Evolutionary conservation across 768 basidiomycete species (phyloP).

Genomic region (Russula lepida): DNA sequence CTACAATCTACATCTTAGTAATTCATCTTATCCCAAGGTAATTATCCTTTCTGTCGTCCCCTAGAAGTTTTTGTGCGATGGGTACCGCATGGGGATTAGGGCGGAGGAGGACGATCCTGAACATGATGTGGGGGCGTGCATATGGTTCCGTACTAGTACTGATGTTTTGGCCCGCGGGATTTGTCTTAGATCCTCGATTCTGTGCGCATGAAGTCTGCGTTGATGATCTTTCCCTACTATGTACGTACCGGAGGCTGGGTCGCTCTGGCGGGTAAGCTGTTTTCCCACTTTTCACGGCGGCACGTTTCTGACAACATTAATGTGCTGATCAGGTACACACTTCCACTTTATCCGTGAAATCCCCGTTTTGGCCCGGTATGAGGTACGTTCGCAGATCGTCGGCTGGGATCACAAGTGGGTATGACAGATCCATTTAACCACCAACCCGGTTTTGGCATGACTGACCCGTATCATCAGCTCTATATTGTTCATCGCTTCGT

Average conservation of each 20-base stretch:
- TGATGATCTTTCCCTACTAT: constrained; percentile 48
- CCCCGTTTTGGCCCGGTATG: constrained; percentile 50
- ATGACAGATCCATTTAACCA: too few relatives aligned
- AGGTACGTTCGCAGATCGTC: constrained; percentile 48
- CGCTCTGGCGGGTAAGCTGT: constrained; percentile 39
- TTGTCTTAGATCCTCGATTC: constrained; percentile 27
- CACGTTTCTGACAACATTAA: background rate
- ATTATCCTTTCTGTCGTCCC: background rate
- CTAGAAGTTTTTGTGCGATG: background rate
- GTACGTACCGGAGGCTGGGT: constrained; percentile 54
- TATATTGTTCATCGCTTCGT: constrained; percentile 59
- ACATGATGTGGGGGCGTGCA: background rate
- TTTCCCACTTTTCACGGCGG: too few relatives aligned
- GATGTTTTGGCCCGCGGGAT: background rate
- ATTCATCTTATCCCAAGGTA: constrained; percentile 74
- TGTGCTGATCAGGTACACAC: constrained; percentile 42
- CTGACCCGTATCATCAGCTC: constrained; percentile 38
- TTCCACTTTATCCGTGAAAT: constrained; percentile 67
- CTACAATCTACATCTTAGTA: constrained; percentile 68
- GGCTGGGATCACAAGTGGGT: constrained; percentile 74
- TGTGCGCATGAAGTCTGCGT: constrained; percentile 37
- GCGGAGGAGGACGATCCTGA: background rate
- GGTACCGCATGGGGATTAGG: background rate
- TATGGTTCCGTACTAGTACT: background rate
- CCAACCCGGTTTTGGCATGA: too few relatives aligned